Evolutionary conservation across 345 rosid species (phyloP).

Genomic region (Camelina laxa): DNA sequence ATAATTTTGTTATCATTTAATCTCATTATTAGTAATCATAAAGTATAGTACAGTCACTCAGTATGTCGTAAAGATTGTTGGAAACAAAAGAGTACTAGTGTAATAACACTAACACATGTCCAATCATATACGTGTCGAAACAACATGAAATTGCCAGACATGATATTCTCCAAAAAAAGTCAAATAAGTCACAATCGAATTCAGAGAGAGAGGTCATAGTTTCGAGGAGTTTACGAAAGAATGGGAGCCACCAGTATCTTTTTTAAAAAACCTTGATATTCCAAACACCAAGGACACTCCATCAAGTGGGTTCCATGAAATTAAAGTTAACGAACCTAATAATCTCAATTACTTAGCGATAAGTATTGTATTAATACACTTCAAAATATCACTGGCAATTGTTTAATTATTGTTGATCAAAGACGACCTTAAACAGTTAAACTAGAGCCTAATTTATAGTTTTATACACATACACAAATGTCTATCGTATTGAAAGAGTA

Average conservation of each 20-base stretch:
- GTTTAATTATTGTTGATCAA: background rate
- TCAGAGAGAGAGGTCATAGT: background rate
- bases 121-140: constrained; percentile 5
- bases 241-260: constrained; percentile 12
- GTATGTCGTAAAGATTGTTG: background rate
- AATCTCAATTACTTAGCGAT: background rate
- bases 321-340: constrained; percentile 10
- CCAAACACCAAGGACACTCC: background rate
- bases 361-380: background rate
- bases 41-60: no score
- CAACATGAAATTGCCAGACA: background rate
- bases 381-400: background rate
- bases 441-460: background rate
- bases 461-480: no score
- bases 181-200: background rate
- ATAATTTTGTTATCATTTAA: background rate
- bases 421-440: background rate
- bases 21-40: background rate
- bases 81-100: background rate
- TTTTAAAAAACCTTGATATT: background rate
- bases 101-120: constrained; percentile 7
- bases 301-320: constrained; percentile 12
- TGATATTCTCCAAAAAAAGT: background rate
- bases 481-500: background rate
- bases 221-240: constrained; percentile 15